These are phyloP conservation scores for Ophiostoma sp. DNA, from an alignment of 2,329 filamentous ascomycete species.

Conservation along the genomic window DNA sequence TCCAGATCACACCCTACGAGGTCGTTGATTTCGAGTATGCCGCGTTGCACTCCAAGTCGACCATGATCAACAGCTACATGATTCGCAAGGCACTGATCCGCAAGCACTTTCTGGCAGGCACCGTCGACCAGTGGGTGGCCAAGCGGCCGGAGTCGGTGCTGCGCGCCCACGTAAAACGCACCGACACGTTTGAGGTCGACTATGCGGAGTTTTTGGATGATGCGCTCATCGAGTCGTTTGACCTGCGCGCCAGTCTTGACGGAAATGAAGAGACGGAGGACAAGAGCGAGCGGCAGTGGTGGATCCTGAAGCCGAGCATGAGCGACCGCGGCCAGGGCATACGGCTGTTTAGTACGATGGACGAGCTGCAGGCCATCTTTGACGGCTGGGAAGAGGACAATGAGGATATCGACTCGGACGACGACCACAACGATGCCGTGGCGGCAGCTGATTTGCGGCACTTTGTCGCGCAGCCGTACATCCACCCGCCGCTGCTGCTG, in stretches of 20 bases:
- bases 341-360: slow-evolving; percentile 76
- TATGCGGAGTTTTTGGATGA: slow-evolving; percentile 97
- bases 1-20: slow-evolving; percentile 87
- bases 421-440: slow-evolving; percentile 50
- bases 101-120: slow-evolving; percentile 87
- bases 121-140: slow-evolving; percentile 75
- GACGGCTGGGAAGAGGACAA: slow-evolving; percentile 77
- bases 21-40: slow-evolving; percentile 76
- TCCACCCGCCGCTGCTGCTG: slow-evolving; percentile 77
- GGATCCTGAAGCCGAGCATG: slow-evolving; percentile 98
- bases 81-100: slow-evolving; percentile 94
- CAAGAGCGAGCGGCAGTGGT: slow-evolving; percentile 65
- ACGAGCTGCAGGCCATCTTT: slow-evolving; percentile 80
- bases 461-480: slow-evolving; percentile 93
- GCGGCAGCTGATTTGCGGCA: slow-evolving; percentile 88
- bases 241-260: slow-evolving; percentile 71
- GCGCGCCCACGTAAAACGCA: slow-evolving; percentile 64
- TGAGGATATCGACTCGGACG: slow-evolving; percentile 54
- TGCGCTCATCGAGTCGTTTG: slow-evolving; percentile 82
- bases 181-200: slow-evolving; percentile 87
- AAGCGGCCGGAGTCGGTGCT: slow-evolving; percentile 74
- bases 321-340: slow-evolving; percentile 94
- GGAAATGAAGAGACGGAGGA: slow-evolving; percentile 47
- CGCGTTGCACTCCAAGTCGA: slow-evolving; percentile 54
- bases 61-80: slow-evolving; percentile 81